phyloP scores from a whole-genome alignment of 257 asterid genomes.

The Jasminum sambac region DNA sequence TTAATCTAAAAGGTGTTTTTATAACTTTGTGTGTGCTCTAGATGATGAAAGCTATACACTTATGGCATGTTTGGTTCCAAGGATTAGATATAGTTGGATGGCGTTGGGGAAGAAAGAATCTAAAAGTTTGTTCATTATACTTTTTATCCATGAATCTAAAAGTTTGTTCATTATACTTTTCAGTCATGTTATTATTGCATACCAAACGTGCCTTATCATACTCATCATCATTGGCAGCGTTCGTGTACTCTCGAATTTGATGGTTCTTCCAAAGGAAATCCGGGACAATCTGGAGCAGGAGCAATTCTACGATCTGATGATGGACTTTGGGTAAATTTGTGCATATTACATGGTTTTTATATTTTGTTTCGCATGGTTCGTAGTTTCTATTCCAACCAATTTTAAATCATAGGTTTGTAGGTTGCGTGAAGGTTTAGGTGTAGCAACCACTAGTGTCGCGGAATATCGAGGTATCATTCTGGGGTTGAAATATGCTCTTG shows the following conservation, averaged over 20 bases:
- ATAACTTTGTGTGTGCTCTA: no score
- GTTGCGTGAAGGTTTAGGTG: slow-evolving; percentile 94
- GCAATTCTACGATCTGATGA: slow-evolving; percentile 85
- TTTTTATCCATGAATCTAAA: not conserved
- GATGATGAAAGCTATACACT: slow-evolving; percentile 4
- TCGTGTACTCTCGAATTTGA: slow-evolving; percentile 92
- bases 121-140: no score
- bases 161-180: no score
- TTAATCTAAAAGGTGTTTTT: no score
- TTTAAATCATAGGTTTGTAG: slow-evolving; percentile 62
- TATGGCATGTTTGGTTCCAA: not conserved
- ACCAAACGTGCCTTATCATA: slow-evolving; percentile 5
- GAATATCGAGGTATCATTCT: slow-evolving; percentile 92
- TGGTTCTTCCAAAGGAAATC: slow-evolving; percentile 98
- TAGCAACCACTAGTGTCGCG: slow-evolving; percentile 89
- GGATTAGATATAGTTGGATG: not conserved
- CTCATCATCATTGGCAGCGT: slow-evolving; percentile 42
- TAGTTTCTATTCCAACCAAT: slow-evolving; percentile 24
- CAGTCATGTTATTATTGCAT: not conserved
- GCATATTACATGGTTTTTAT: slow-evolving; percentile 1
- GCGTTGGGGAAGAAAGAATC: not conserved
- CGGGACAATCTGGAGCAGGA: slow-evolving; percentile 99
- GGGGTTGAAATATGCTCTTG: slow-evolving; percentile 80
- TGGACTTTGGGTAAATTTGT: slow-evolving; percentile 65
- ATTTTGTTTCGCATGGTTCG: slow-evolving; percentile 7